Conservation (phyloP, 352 stramenopile species). For the Phytophthora fragariae region DNA sequence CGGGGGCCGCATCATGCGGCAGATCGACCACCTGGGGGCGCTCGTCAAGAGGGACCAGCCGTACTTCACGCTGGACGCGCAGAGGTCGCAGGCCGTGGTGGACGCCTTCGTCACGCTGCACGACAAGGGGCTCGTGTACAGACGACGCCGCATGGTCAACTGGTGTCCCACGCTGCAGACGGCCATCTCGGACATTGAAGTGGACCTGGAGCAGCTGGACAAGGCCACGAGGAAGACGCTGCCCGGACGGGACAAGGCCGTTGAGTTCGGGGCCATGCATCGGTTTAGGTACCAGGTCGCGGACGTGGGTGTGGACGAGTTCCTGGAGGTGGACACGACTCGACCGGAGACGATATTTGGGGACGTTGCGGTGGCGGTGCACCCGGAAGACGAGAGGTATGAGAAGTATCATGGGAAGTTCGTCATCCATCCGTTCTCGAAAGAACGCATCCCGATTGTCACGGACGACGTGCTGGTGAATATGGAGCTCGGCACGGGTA, state of each 20-base stretch:
- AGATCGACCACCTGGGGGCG: constrained; percentile 94
- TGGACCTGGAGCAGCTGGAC: constrained; percentile 98
- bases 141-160: constrained; percentile 97
- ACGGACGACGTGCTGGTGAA: constrained; percentile 97
- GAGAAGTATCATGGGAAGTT: constrained; percentile 95
- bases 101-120: constrained; percentile 91
- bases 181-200: constrained; percentile 96
- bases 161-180: constrained; percentile 97
- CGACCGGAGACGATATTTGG: constrained; percentile 99
- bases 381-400: constrained; percentile 96
- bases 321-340: constrained; percentile 97
- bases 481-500: constrained; percentile 98
- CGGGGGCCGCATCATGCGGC: constrained; percentile 95
- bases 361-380: constrained; percentile 97
- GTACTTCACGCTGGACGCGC: constrained; percentile 99
- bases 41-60: constrained; percentile 97
- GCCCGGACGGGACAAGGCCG: constrained; percentile 70
- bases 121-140: constrained; percentile 97
- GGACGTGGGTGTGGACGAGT: constrained; percentile 52
- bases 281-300: constrained; percentile 78
- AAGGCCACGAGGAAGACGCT: constrained; percentile 77
- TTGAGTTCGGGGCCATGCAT: constrained; percentile 91
- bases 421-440: constrained; percentile 96
- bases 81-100: constrained; percentile 81
- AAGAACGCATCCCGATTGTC: constrained; percentile 94